A percentile compares a stretch with the other conserved stretches of the same genome.
phyloP scores from a whole-genome alignment of 768 basidiomycete genomes.

The Leccinum boreale region DNA sequence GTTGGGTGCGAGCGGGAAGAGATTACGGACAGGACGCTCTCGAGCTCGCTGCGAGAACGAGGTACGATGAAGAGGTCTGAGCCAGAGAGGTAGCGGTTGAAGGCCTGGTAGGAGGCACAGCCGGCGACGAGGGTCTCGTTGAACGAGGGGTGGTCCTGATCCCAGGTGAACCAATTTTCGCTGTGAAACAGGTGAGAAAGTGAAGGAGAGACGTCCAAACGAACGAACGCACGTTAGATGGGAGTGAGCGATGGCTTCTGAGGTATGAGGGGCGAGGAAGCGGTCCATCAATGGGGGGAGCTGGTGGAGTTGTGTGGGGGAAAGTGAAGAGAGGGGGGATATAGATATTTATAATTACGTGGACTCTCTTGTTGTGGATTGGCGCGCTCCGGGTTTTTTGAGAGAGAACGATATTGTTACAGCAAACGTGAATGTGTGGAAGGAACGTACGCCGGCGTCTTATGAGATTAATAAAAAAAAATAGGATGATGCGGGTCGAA shows the following conservation, averaged over 20 bases:
- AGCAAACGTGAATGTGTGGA: not conserved
- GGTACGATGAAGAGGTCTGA: conserved; percentile 72
- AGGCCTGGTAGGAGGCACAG: conserved; percentile 78
- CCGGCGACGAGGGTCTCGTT: conserved; percentile 74
- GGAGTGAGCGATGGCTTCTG: conserved; percentile 68
- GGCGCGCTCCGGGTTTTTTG: conserved; percentile 3
- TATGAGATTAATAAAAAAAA: not conserved
- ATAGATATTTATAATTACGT: conserved; percentile 7
- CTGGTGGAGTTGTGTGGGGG: not conserved
- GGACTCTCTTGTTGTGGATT: not conserved
- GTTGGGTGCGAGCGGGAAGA: not conserved
- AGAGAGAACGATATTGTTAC: not conserved
- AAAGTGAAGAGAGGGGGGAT: not conserved
- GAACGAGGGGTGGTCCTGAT: conserved; percentile 63
- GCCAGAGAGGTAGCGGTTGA: conserved; percentile 69
- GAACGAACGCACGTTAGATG: conserved; percentile 55
- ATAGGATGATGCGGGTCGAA: not conserved
- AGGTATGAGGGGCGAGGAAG: conserved; percentile 69
- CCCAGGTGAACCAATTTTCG: conserved; percentile 68
- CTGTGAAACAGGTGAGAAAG: conserved; percentile 36
- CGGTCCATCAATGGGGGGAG: conserved; percentile 52
- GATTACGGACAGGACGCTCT: conserved; percentile 61
- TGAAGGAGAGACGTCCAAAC: not conserved
- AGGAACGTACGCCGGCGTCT: conserved; percentile 7
- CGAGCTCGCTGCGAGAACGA: conserved; percentile 59